Base-by-base conservation (phyloP, 768 basidiomycete species). In the Auricularia sp. region DNA sequence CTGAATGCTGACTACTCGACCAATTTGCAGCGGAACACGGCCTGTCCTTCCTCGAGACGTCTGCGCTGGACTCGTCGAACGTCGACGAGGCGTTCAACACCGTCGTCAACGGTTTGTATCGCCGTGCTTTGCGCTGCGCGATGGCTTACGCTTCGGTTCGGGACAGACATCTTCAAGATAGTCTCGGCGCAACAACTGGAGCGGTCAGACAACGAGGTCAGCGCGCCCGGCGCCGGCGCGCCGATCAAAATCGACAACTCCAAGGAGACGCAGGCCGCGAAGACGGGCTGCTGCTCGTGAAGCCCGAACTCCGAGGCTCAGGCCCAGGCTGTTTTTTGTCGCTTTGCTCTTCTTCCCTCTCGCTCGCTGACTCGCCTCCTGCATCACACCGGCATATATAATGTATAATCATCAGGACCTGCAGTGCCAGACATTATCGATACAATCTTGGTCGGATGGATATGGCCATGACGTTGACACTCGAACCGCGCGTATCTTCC, bases 1-100 rank as follows among this genome's bases (percentile, higher is more conserved):
- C 29, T 29, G 29, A 29, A 29, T 29, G 2, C 29, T 29, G 29
- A 29, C 29, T 29, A 29, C 29, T 29, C 29, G 29, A 29, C 29
- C 29, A 29, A 29, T 2, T 29, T 29, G 29, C 29, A 93, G 93
- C 90, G 70, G 93, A 96, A 78, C 93, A 95, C 72, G 87, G 87
- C 23, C 77, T 98, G 70, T 91, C 89, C 64, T 96, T 96, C 82
- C 96, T 99, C 69, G 96, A 99, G 82, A 99, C 96, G 66, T 99
- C 96, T 72, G 96, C 96, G 79, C 87, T 98, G 84, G 97, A 99
- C 86, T 93, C 96, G 71, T 95, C 93, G 61, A 97, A 98, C 78
- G 95, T 99, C 77, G 96, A 98, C 78, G 78, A 84, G 64, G 97
- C 96, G 61, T 99, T 99, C 87, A 94, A 98, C 76, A 93, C 86